phyloP scores from a whole-genome alignment of 768 basidiomycete species.

The Phanerochaete carnosa region DNA sequence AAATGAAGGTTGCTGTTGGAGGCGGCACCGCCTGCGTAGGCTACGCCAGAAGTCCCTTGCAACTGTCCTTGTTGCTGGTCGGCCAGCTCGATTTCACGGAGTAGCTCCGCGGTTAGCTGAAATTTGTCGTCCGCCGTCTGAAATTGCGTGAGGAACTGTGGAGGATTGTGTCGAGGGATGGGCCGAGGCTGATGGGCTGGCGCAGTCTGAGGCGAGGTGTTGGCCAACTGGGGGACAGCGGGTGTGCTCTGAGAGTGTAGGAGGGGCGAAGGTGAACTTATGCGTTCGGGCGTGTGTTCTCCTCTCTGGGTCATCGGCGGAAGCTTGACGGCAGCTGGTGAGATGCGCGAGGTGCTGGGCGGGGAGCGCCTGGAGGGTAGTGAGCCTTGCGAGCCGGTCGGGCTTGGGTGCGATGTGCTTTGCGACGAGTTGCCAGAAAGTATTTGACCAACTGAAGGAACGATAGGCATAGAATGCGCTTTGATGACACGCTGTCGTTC shows the following conservation, averaged over 20 bases:
- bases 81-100: constrained; percentile 72
- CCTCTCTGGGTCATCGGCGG: constrained; percentile 18
- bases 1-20: constrained; percentile 35
- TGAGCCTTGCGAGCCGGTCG: constrained; percentile 30
- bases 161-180: constrained; percentile 50
- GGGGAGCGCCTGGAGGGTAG: constrained; percentile 34
- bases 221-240: constrained; percentile 21
- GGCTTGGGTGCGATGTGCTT: constrained; percentile 39
- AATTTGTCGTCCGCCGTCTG: constrained; percentile 51
- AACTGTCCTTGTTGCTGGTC: constrained; percentile 51
- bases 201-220: constrained; percentile 26
- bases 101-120: constrained; percentile 66
- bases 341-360: constrained; percentile 27
- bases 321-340: constrained; percentile 31
- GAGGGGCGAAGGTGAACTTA: constrained; percentile 42
- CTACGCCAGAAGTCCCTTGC: constrained; percentile 39
- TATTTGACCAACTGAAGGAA: constrained; percentile 53
- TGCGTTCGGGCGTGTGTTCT: constrained; percentile 33
- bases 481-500: constrained; percentile 53
- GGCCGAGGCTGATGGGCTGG: constrained; percentile 61
- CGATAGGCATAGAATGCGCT: constrained; percentile 59
- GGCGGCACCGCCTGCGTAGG: constrained; percentile 45
- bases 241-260: constrained; percentile 29
- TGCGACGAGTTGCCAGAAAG: constrained; percentile 37
- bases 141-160: constrained; percentile 55